phyloP scores from a whole-genome alignment of 257 asterid genomes.

The Gynochthodes officinalis region DNA sequence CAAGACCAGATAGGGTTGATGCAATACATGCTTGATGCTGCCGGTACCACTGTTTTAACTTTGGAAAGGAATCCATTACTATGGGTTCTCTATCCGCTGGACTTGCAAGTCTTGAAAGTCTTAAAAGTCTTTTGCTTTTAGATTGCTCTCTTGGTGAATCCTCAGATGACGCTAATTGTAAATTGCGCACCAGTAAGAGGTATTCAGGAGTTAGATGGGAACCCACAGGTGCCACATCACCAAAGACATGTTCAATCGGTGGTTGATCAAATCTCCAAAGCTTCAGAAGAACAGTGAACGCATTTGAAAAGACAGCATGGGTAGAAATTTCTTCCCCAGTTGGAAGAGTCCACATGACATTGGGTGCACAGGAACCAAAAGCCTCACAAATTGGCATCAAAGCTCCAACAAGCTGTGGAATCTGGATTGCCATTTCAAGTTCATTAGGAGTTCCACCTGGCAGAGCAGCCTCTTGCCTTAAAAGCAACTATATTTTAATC shows the following conservation, averaged over 20 bases:
- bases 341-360: slow-evolving; percentile 64
- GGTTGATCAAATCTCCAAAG: slow-evolving; percentile 96
- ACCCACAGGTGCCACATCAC: slow-evolving; percentile 69
- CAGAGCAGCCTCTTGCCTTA: neutral
- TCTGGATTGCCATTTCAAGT: slow-evolving; percentile 40
- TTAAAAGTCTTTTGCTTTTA: slow-evolving; percentile 47
- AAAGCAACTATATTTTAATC: neutral
- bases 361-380: slow-evolving; percentile 89
- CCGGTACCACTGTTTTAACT: slow-evolving; percentile 81
- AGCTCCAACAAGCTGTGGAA: slow-evolving; percentile 95
- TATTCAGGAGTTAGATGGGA: slow-evolving; percentile 78
- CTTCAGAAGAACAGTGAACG: slow-evolving; percentile 81
- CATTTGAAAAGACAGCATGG: slow-evolving; percentile 87
- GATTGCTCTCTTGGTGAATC: slow-evolving; percentile 42
- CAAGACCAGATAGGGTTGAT: slow-evolving; percentile 78
- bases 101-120: slow-evolving; percentile 47
- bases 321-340: slow-evolving; percentile 79
- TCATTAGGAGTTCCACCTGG: slow-evolving; percentile 9
- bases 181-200: slow-evolving; percentile 72
- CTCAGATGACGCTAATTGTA: slow-evolving; percentile 54
- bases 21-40: slow-evolving; percentile 88
- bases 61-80: slow-evolving; percentile 83
- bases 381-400: slow-evolving; percentile 95
- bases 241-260: slow-evolving; percentile 66
- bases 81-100: slow-evolving; percentile 63